Evolutionary conservation across 2,329 filamentous ascomycete genomes (phyloP).

Genomic region (Pleurostoma richardsiae): DNA sequence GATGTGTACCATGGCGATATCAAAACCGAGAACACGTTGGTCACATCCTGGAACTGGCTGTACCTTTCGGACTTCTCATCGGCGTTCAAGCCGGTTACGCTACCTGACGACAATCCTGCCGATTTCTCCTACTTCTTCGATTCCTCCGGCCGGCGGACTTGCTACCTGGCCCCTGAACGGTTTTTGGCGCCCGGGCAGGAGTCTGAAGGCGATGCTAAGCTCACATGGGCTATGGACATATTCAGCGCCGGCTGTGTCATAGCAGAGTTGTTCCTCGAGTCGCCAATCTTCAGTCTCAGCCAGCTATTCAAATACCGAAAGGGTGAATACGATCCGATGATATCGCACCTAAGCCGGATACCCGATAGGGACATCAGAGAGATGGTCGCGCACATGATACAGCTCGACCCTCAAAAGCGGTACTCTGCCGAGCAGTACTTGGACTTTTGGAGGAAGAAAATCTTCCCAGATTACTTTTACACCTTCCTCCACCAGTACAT

Average conservation of each 20-base stretch:
- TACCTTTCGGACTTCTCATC: slow-evolving; percentile 98
- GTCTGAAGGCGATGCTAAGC: slow-evolving; percentile 52
- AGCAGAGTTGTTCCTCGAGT: slow-evolving; percentile 90
- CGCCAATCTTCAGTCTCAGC: slow-evolving; percentile 94
- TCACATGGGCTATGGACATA: slow-evolving; percentile 95
- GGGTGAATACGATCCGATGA: slow-evolving; percentile 84
- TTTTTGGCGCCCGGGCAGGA: slow-evolving; percentile 71
- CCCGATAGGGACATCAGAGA: slow-evolving; percentile 82
- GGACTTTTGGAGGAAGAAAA: slow-evolving; percentile 84
- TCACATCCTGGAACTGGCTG: slow-evolving; percentile 99
- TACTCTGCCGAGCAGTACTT: slow-evolving; percentile 94
- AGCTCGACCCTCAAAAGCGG: slow-evolving; percentile 83
- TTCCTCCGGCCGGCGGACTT: slow-evolving; percentile 83
- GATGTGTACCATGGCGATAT: slow-evolving; percentile 97
- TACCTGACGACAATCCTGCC: slow-evolving; percentile 94
- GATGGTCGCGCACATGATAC: slow-evolving; percentile 93
- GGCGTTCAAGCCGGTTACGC: slow-evolving; percentile 86
- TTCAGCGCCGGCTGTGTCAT: slow-evolving; percentile 97
- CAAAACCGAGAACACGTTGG: slow-evolving; percentile 94
- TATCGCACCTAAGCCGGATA: slow-evolving; percentile 77
- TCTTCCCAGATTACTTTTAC: slow-evolving; percentile 96
- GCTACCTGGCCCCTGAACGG: slow-evolving; percentile 90
- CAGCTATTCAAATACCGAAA: slow-evolving; percentile 93
- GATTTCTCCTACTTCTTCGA: slow-evolving; percentile 99
- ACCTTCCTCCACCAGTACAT: slow-evolving; percentile 97